Evolutionary conservation across 305 asterid species (phyloP), one percentile per base, ranked within the genome.

Genomic region (Euphrasia arctica): DNA sequence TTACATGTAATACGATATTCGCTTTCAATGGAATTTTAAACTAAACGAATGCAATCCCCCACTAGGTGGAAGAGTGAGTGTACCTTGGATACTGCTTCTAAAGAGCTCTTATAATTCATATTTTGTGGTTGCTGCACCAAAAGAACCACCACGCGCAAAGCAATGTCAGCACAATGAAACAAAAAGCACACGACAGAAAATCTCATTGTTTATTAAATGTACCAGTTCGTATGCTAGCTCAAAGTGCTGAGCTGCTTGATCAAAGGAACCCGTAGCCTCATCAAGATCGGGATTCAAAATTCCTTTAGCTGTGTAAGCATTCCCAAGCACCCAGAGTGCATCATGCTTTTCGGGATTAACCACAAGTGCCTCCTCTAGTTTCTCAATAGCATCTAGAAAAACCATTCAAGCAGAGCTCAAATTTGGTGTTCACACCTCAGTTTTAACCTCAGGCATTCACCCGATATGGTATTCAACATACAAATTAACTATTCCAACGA

Each of bases 291-390:
- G 95, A 72, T 76, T 86, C 77, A 86, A 63, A 72, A 90, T 88
- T 6, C 87, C 97, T 74, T 74, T 75, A 28, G 99, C 82, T 27
- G 99, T 90, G 60, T 88, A 77, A 22, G 97, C 97, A 72, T 93
- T 93, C 36, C 99, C 99, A 54, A 90, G 82, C 75, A 91, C 85
- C 99, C 99, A 93, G 43, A 90, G 77, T 0, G 93, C 81, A 57
- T 93, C 99, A 22, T 83, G 92, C 76, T 83, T 88, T 42, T 65
- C 67, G 0, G 99, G 95, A 67, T 90, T 76, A 65, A 93, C 68
- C 39, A 39, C 71, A 70, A 93, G 67, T 50, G 97, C 96, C 83
- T 88, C 96, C 80, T 90, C 91, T 76, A 93, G 85, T 82, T 86
- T 90, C 2, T 89, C 89, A 62, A 89, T 82, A 34, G 95, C 95